Evolutionary conservation across 2,329 filamentous ascomycete genomes (phyloP), one percentile per base, ranked within the genome.

Genomic region (Clonostachys rhizophaga): DNA sequence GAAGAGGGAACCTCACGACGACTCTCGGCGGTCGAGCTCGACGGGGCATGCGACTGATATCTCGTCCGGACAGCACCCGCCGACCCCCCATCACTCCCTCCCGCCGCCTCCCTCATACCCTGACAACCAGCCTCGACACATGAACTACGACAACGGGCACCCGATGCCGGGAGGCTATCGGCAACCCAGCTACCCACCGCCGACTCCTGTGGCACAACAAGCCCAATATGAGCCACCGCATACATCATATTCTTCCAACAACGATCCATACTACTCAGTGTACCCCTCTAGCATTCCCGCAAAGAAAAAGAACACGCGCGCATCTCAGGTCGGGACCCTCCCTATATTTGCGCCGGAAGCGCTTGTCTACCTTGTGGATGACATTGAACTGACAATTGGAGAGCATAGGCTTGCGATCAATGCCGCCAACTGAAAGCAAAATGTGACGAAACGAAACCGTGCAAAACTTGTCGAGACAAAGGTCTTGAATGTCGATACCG

Each of bases 391-490:
- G 9, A 30, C 24, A 42, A 16, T 14, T 30, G 24, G 24, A 10
- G 24, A 10, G 24, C 34, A 40, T 57, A 95, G 85, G 94, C 94
- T 36, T 99, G 94, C 66, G 91, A 95, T 59, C 89, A 86, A 64
- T 96, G 91, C 67, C 84, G 91, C 49, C 80, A 87, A 50, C 78
- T 92, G 37, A 96, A 95, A 66, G 90, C 90, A 13, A 95, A 95
- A 67, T 96, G 91, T 63, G 90, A 95, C 58, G 91, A 96, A 71
- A 84, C 84, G 11, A 84, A 87, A 54, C 91, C 87, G 3, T 86
- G 87, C 57, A 92, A 90, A 61, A 89, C 86, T 58, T 99, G 94
- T 64, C 87, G 86, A 57, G 91, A 97, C 55, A 95, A 95, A 62
- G 84, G 80, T 54, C 77, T 90, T 34, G 78, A 84, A 46, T 99